phyloP scores from a whole-genome alignment of 2,329 filamentous ascomycete genomes.

The Graphilbum sp. region DNA sequence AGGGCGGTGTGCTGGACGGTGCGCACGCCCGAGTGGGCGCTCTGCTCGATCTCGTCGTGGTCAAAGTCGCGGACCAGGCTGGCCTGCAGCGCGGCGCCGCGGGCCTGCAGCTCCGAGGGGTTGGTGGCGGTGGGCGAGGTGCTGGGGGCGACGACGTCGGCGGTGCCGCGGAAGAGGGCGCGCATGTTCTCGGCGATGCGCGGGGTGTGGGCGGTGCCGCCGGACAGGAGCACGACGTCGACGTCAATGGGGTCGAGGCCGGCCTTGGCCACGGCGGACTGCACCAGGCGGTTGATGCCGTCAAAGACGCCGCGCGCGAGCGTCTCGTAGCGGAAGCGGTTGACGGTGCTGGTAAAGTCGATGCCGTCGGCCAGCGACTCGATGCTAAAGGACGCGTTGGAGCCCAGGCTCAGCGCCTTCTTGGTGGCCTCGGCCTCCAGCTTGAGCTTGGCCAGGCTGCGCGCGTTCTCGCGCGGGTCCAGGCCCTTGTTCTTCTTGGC shows the following conservation, averaged over 20 bases:
- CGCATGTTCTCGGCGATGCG: slow-evolving; percentile 73
- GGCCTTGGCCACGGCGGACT: slow-evolving; percentile 79
- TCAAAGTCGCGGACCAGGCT: slow-evolving; percentile 92
- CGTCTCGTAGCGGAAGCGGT: slow-evolving; percentile 84
- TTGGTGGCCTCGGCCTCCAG: slow-evolving; percentile 82
- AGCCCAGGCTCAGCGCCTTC: slow-evolving; percentile 78
- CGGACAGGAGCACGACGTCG: slow-evolving; percentile 85
- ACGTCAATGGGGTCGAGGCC: slow-evolving; percentile 83
- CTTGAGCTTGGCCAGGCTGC: slow-evolving; percentile 79
- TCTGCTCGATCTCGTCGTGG: slow-evolving; percentile 83
- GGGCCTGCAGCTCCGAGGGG: slow-evolving; percentile 75
- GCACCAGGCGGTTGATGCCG: slow-evolving; percentile 72
- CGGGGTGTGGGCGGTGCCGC: slow-evolving; percentile 84
- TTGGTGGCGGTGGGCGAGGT: slow-evolving; percentile 69
- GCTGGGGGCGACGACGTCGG: slow-evolving; percentile 65
- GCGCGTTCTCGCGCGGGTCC: slow-evolving; percentile 69
- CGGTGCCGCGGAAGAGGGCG: slow-evolving; percentile 65
- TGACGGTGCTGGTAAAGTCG: slow-evolving; percentile 84
- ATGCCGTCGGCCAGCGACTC: slow-evolving; percentile 79
- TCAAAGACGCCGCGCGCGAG: slow-evolving; percentile 73
- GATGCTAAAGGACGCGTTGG: slow-evolving; percentile 79
- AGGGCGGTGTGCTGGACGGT: slow-evolving; percentile 81
- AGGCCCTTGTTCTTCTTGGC: slow-evolving; percentile 79
- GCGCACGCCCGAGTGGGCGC: slow-evolving; percentile 86
- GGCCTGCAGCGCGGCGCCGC: slow-evolving; percentile 90